Evolutionary conservation across 805 yeast species (phyloP), one percentile per base, ranked within the genome.

Genomic region (Grigorovia jiainica): DNA sequence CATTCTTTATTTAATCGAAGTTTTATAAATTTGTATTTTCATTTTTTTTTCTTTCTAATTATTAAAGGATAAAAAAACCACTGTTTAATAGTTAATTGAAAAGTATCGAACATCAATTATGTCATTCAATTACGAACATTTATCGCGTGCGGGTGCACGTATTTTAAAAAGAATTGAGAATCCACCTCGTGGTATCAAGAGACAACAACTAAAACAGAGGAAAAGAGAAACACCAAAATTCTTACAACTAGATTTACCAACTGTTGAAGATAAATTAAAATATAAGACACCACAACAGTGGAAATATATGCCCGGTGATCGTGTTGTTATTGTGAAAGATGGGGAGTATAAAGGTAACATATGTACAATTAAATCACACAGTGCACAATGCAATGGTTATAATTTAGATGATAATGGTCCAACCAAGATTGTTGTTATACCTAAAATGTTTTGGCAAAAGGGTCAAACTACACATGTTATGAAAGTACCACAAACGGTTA

Each of bases 271-370:
- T 18, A 57, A 56, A 17, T 59, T 62, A n/a, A 39, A 44, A 18
- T 63, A 55, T 20, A 71, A 71, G 50, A 65, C 67, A 13, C 69
- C 64, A 35, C 66, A 68, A 45, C 72, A 81, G 36, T 72, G 82
- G 68, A 79, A 76, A 37, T 78, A 76, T 48, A 67, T 79, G 36
- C 77, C 76, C 18, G 95, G 95, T 17, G 95, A 86, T 63, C 68
- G 81, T 46, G 95, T 84, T 2, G 73, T 86, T 56, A 70, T 87
- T 20, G 67, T 76, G 21, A 72, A 71, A 40, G 16, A n/a, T 4
- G 97, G 97, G 16, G 69, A 72, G 37, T 72, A 75, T 54, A 76
- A 76, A 54, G 95, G 95, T n/a, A 78, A 75, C 21, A 71, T 87
- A 11, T 78, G 90, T 7, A 75, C 75, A 42, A 74, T 90, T 9